phyloP scores from a whole-genome alignment of 305 asterid genomes.

The Plantago rigida region DNA sequence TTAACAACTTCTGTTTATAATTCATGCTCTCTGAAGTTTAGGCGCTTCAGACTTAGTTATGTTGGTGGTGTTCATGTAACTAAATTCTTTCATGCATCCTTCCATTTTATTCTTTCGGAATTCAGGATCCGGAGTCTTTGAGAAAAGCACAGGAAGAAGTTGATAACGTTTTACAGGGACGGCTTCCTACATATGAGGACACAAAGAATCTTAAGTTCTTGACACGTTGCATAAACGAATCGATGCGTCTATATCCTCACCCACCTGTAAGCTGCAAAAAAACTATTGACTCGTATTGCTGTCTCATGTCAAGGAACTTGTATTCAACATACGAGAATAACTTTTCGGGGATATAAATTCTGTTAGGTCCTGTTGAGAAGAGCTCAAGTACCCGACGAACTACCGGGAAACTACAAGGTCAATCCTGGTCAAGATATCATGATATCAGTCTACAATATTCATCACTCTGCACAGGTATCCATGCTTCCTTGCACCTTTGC shows the following conservation, averaged over 20 bases:
- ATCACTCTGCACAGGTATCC: conserved; percentile 70
- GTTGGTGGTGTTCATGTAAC: not conserved
- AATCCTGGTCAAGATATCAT: conserved; percentile 86
- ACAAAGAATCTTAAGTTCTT: conserved; percentile 72
- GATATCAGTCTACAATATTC: conserved; percentile 93
- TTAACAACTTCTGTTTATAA: too few relatives aligned
- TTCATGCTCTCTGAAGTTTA: too few relatives aligned
- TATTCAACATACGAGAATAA: conserved; percentile 18
- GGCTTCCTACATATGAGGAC: conserved; percentile 71
- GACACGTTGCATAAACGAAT: conserved; percentile 76
- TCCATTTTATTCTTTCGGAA: not conserved
- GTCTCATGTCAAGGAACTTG: conserved; percentile 9
- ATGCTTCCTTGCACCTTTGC: not conserved
- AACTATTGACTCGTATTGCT: not conserved
- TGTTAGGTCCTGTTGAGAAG: conserved; percentile 71
- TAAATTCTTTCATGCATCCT: not conserved
- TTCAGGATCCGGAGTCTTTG: conserved; percentile 59
- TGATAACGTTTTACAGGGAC: conserved; percentile 65
- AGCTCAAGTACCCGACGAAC: conserved; percentile 64
- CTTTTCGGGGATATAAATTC: conserved; percentile 13
- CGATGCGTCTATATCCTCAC: conserved; percentile 91
- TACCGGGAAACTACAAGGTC: conserved; percentile 88
- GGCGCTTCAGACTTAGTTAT: not conserved
- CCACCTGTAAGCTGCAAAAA: conserved; percentile 61
- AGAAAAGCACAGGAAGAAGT: conserved; percentile 83